A percentile compares a stretch with the other conserved stretches of the same genome.
These are phyloP conservation scores for Clitopilus hobsonii DNA, from an alignment of 768 basidiomycete genomes.

Conservation along the genomic window DNA sequence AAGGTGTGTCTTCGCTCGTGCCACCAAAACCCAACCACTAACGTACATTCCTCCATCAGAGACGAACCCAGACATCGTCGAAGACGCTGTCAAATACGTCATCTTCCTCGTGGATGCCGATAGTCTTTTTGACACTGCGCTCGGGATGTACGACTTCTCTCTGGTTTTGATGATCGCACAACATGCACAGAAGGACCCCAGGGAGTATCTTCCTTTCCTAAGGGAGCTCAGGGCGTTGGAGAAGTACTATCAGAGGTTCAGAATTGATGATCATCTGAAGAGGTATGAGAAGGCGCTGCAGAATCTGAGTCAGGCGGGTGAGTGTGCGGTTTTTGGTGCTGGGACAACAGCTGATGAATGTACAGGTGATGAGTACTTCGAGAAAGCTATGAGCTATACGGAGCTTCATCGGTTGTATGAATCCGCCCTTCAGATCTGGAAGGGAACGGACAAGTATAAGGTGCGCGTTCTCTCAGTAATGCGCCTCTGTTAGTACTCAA, in stretches of 20 bases:
- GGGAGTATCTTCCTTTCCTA: conserved; percentile 97
- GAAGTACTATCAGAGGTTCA: conserved; percentile 78
- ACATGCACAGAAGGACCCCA: conserved; percentile 97
- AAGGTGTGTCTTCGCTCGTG: conserved; percentile 44
- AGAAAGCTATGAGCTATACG: conserved; percentile 76
- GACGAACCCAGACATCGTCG: conserved; percentile 69
- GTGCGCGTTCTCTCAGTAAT: conserved; percentile 32
- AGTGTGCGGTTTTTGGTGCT: conserved; percentile 2
- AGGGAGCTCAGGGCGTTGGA: conserved; percentile 81
- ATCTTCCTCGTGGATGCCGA: conserved; percentile 97
- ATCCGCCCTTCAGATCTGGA: conserved; percentile 72
- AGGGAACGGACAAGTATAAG: conserved; percentile 53
- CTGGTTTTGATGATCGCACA: conserved; percentile 95
- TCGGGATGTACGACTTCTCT: conserved; percentile 99
- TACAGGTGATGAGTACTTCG: conserved; percentile 64
- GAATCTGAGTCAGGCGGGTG: conserved; percentile 74
- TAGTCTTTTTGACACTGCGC: conserved; percentile 84
- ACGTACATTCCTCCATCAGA: conserved; percentile 21
- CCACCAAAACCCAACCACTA: too few relatives aligned
- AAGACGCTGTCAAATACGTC: conserved; percentile 97
- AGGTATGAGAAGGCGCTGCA: conserved; percentile 68
- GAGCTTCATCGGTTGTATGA: conserved; percentile 75
- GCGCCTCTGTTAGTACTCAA: too few relatives aligned
- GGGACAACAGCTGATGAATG: background rate
- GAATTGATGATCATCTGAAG: conserved; percentile 89